A percentile compares a stretch with the other conserved stretches of the same genome.
Evolutionary conservation across 2,329 filamentous ascomycete species (phyloP).

Genomic region (Phaeosphaeriaceae sp.): DNA sequence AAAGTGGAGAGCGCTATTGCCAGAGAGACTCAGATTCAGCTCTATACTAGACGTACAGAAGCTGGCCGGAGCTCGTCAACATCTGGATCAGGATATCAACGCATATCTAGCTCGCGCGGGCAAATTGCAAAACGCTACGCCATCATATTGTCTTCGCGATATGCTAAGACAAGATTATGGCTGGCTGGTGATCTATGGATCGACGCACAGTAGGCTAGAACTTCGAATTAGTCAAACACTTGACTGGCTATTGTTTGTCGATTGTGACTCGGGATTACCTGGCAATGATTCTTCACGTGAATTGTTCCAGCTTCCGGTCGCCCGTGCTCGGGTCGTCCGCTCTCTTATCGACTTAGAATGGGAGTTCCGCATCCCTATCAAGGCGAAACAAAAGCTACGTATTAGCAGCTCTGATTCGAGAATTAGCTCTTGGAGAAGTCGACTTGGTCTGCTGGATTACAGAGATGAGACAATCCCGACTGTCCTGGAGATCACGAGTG

Average conservation of each 20-base stretch:
- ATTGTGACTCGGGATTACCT: constrained; percentile 47
- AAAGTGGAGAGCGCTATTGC: constrained; percentile 43
- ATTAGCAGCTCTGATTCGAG: constrained; percentile 27
- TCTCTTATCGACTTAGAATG: constrained; percentile 28
- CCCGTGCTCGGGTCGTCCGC: constrained; percentile 15
- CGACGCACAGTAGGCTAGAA: constrained; percentile 48
- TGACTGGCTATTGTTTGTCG: constrained; percentile 57
- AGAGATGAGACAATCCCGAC: constrained; percentile 54
- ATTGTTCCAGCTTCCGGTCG: constrained; percentile 43
- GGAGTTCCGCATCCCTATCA: constrained; percentile 29
- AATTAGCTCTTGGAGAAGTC: constrained; percentile 46
- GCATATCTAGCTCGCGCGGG: constrained; percentile 14
- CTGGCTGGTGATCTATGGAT: constrained; percentile 55
- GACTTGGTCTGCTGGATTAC: constrained; percentile 47
- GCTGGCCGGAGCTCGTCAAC: background rate
- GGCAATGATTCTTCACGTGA: constrained; percentile 51
- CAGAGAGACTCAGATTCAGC: constrained; percentile 25
- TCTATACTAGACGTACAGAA: constrained; percentile 20
- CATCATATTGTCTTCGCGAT: constrained; percentile 20
- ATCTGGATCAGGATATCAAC: background rate
- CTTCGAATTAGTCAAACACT: constrained; percentile 47
- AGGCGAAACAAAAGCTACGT: constrained; percentile 9
- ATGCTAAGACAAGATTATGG: constrained; percentile 34
- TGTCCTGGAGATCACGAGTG: constrained; percentile 50
- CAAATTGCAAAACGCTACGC: constrained; percentile 11